Evolutionary conservation across 2,329 filamentous ascomycete species (phyloP), one percentile per base, ranked within the genome.

Genomic region (Atkinsonella texensis): DNA sequence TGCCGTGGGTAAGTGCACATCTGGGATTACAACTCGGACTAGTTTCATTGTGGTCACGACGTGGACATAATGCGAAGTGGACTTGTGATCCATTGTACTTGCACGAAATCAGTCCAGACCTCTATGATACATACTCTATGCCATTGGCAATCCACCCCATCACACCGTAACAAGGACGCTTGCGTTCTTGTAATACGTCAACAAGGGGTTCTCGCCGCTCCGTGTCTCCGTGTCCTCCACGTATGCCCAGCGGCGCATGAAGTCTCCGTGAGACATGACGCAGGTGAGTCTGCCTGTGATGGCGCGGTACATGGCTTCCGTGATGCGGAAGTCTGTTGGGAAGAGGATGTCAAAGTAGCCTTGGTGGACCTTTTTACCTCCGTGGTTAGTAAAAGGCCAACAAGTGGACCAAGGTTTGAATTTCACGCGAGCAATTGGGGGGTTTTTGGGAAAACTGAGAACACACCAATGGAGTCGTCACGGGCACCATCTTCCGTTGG

Each of bases 331-430:
- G 68, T 98, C 86, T 11, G 93, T 98, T 0, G 93, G 93, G 71
- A 98, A 98, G 64, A 98, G 83, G 61, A 98, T 96, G 65, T 98
- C 94, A 65, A 98, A 98, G 70, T 95, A 97, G 45, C 93, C 94
- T 72, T 98, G 94, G 66, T 97, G 90, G 46, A 96, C 88, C 88
- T 94, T 6, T 35, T 35, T 11, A 28, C 5, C 28, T 28, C 28
- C 28, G 15, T 38, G 11, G 15, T 38, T 38, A 38, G 35, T 15
- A 38, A 38, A n/a, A 13, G 33, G 9, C 13, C 10, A 3, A 35
- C 33, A 35, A 28, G 4, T 28, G 28, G 28, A 15, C 35, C 10
- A 4, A 35, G 7, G 11, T 12, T 38, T 4, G 2, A 12, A 38
- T 12, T 12, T 15, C 15, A 4, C 35, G 35, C 11, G 35, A 12